Evolutionary conservation across 139 green algal species (phyloP).

Genomic region (Coelastrella sp.): DNA sequence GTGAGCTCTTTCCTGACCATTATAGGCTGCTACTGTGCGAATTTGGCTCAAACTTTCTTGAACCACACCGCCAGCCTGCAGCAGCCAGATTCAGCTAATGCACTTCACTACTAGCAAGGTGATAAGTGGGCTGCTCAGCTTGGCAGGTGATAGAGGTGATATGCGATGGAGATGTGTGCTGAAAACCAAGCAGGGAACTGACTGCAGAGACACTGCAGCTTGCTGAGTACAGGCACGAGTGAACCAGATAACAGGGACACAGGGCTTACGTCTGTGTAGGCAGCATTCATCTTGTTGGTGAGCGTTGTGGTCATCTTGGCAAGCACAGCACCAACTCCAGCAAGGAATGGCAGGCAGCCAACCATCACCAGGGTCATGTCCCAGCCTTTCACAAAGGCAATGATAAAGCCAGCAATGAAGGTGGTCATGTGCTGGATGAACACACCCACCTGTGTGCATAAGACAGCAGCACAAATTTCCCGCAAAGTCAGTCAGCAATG

Average conservation of each 20-base stretch:
- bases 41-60: constrained; percentile 76
- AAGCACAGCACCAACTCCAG: constrained; percentile 42
- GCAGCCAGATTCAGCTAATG: neutral
- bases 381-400: constrained; percentile 49
- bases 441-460: constrained; percentile 31
- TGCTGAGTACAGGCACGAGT: no score
- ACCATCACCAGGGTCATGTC: constrained; percentile 85
- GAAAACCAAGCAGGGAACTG: no score
- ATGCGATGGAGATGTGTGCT: no score
- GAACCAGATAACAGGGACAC: neutral
- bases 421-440: constrained; percentile 71
- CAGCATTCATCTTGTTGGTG: constrained; percentile 24
- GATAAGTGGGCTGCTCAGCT: no score
- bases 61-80: constrained; percentile 72
- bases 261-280: constrained; percentile 51
- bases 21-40: constrained; percentile 82
- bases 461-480: neutral
- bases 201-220: no score
- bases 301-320: constrained; percentile 36
- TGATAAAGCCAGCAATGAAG: constrained; percentile 56
- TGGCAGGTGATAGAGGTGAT: no score
- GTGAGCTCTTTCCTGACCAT: constrained; percentile 63
- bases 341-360: constrained; percentile 70
- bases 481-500: neutral
- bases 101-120: neutral